A percentile compares a stretch with the other conserved stretches of the same genome.
phyloP scores from a whole-genome alignment of 495 filamentous ascomycete genomes.

The Penicillium turbatum region DNA sequence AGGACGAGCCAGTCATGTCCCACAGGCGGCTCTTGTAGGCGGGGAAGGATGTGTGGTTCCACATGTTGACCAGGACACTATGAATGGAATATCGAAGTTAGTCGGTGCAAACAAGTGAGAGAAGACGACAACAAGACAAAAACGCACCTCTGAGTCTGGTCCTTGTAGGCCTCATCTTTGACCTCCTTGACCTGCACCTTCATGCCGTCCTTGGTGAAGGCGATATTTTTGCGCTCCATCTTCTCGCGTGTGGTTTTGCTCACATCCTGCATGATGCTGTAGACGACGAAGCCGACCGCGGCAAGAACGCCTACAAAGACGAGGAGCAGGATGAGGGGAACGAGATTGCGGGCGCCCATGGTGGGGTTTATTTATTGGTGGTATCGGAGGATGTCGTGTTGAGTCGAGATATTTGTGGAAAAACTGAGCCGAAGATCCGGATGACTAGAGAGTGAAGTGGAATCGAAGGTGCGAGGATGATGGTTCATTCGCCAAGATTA shows the following conservation, averaged over 20 bases:
- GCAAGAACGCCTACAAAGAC: conserved; percentile 56
- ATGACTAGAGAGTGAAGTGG: neutral
- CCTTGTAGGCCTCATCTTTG: conserved; percentile 72
- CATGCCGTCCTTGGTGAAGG: conserved; percentile 78
- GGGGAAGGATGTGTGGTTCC: conserved; percentile 62
- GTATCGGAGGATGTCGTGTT: neutral
- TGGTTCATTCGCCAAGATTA: conserved; percentile 3
- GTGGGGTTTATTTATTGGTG: neutral
- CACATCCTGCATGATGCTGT: conserved; percentile 65
- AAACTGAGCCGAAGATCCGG: conserved; percentile 1
- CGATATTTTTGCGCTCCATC: conserved; percentile 78
- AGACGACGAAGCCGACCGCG: conserved; percentile 69
- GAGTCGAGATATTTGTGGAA: neutral
- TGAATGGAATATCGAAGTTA: conserved; percentile 2
- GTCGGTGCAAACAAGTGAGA: neutral
- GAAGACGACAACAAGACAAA: neutral
- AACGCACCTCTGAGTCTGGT: conserved; percentile 68
- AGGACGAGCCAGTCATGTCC: conserved; percentile 37
- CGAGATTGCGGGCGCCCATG: conserved; percentile 43
- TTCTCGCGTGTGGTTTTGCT: conserved; percentile 61
- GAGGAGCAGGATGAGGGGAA: conserved; percentile 73
- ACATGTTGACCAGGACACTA: conserved; percentile 68
- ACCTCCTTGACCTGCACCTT: conserved; percentile 76
- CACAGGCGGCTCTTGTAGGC: conserved; percentile 57
- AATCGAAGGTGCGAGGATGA: neutral